Base-by-base conservation (phyloP, 306 rosid genomes). In the Glycine soja region DNA sequence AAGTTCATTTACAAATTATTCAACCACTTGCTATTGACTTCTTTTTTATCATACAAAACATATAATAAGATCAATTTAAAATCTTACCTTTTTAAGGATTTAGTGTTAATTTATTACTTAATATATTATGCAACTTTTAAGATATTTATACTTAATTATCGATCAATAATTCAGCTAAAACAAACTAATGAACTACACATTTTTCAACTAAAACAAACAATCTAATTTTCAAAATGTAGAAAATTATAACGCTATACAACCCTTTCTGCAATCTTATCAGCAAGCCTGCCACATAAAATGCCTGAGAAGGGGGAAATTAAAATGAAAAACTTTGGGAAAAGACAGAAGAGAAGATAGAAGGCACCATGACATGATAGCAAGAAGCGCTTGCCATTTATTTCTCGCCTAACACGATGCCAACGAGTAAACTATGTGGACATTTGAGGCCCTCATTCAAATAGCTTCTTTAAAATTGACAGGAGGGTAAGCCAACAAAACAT, bases 221-320 rank as follows among this genome's bases (percentile, higher is more conserved):
- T 38, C 24, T 2, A 40, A n/a, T 38, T 66, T 40, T 66, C 18
- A 64, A 36, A 64, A n/a, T 66, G 42, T 13, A 0, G 15, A 38
- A 38, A 15, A 67, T 8, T 43, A 16, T 2, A 57, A 76, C n/a
- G 7, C 32, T 74, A 50, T 67, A 54, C 69, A 70, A 75, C 71
- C 62, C 79, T 70, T 80, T 54, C 75, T 34, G 72, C 72, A 54
- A 76, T 45, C 64, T 19, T 72, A 54, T 72, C 75, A 52, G 54
- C 79, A 54, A 69, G 62, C 11, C 34, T 79, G 80, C 54, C 53
- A 80, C 72, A 80, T 34, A 77, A 85, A 71, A 30, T 81, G 42
- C 11, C 54, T 16, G 51, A 72, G 51, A 70, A 56, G 40, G 45
- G 12, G 24, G 16, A 63, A 64, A 57, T n/a, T 36, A 36, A 59